Evolutionary conservation across 2,329 filamentous ascomycete genomes (phyloP), one percentile per base, ranked within the genome.

Genomic region (Verticillium tricorpus): DNA sequence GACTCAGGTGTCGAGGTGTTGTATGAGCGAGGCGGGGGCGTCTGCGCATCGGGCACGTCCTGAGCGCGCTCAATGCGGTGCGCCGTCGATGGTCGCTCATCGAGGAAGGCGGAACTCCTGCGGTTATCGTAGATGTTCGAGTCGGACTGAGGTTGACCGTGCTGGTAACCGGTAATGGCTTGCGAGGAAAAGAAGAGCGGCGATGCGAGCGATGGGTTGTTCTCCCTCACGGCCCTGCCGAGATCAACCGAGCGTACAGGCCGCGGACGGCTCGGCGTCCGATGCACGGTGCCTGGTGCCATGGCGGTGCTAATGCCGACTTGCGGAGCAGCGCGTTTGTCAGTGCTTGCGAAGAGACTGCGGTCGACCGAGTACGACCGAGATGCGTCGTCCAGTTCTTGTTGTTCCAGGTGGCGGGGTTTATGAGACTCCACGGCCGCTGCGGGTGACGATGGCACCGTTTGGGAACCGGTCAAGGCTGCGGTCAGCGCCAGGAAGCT

Each of bases 291-390:
- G 62, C 89, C 90, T 3, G 87, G 82, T 1, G 84, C 89, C 25
- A 83, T 77, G 1, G 86, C 81, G 4, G 82, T 85, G 70, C 83
- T 90, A 31, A 92, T 68, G 4, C 84, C 85, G 2, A 92, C 80
- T 65, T 85, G 86, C 1, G 90, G 80, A 50, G 82, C 82, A 2
- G 83, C 84, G 63, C 89, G 87, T 66, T 89, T 87, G 69, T 91
- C 87, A 11, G 80, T 76, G 59, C 79, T 85, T 25, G 79, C 78
- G 59, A 89, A 87, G 2, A 84, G 66, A 66, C 82, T 81, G 52
- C 86, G 80, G 63, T 92, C 89, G 7, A 86, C 85, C 0, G 89
- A 91, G 35, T 81, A 82, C 5, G 85, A 83, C 39, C 88, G 81
- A 2, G 80, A 78, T 25, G 76, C 73, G 39, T 83, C 80, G 50